These are phyloP conservation scores for Heliamphora exappendiculata DNA, from an alignment of 148 eudicot genomes.

Conservation along the genomic window DNA sequence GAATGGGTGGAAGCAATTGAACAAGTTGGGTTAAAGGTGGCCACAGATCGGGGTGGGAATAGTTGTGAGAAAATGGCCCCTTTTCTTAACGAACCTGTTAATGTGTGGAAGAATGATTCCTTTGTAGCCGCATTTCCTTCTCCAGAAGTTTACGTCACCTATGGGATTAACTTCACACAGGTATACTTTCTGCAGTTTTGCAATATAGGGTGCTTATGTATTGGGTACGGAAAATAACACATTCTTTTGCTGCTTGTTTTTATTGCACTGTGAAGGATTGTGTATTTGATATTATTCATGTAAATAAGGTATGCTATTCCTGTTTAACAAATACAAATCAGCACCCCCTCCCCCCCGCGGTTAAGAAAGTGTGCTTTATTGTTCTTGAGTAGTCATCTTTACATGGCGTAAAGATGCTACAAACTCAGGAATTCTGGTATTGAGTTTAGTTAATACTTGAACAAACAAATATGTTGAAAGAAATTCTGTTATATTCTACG, in stretches of 20 bases:
- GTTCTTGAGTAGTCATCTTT: neutral
- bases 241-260: neutral
- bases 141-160: constrained; percentile 38
- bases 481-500: too few relatives aligned
- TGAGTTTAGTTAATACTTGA: too few relatives aligned
- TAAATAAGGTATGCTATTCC: too few relatives aligned
- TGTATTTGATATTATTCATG: neutral
- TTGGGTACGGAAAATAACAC: too few relatives aligned
- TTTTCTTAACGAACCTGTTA: constrained; percentile 50
- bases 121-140: constrained; percentile 79
- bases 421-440: neutral
- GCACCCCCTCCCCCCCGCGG: too few relatives aligned
- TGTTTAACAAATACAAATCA: too few relatives aligned
- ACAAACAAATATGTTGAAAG: too few relatives aligned
- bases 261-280: neutral
- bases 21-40: constrained; percentile 55
- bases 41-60: constrained; percentile 45
- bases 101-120: constrained; percentile 60
- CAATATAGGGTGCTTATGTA: neutral
- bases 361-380: too few relatives aligned
- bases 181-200: constrained; percentile 22
- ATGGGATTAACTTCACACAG: constrained; percentile 77
- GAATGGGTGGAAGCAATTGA: constrained; percentile 81
- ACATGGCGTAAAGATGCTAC: neutral
- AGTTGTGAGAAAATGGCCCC: constrained; percentile 66